phyloP scores from a whole-genome alignment of 2,329 filamentous ascomycete genomes.

The Aaosphaeria arxii region DNA sequence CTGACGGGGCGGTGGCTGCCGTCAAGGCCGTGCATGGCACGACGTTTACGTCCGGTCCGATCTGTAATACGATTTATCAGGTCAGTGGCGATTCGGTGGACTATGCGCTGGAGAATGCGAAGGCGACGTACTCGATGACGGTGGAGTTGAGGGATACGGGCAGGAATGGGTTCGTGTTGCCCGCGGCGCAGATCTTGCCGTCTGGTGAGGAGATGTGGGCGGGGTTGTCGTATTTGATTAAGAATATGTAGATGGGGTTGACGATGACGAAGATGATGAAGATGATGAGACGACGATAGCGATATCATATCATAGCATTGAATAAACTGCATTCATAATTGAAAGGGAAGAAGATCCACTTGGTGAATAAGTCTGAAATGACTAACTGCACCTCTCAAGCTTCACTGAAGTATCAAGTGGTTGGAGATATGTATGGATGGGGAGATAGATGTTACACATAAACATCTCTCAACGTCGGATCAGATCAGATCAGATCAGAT shows the following conservation, averaged over 20 bases:
- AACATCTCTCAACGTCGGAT: too few species aligned
- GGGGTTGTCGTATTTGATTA: constrained; percentile 33
- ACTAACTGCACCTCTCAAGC: too few species aligned
- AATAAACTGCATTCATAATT: too few species aligned
- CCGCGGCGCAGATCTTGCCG: constrained; percentile 48
- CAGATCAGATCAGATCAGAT: too few species aligned
- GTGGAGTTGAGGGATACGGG: constrained; percentile 52
- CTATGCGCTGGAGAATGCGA: constrained; percentile 42
- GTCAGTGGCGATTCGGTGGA: constrained; percentile 48
- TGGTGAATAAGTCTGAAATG: too few species aligned
- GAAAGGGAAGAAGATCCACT: too few species aligned
- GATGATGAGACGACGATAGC: too few species aligned
- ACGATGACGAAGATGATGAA: background rate
- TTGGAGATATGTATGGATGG: too few species aligned
- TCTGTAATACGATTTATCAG: constrained; percentile 62
- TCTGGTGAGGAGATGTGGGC: constrained; percentile 48
- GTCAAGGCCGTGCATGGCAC: constrained; percentile 55
- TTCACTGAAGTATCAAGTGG: too few species aligned
- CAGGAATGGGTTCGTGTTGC: constrained; percentile 48
- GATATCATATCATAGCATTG: too few species aligned
- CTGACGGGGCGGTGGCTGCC: constrained; percentile 49
- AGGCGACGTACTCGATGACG: constrained; percentile 46
- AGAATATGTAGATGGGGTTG: constrained; percentile 16
- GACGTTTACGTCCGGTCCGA: constrained; percentile 42
- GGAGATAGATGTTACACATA: too few species aligned